Percentiles rank a stretch among this genome's conserved stretches.
Conservation (phyloP, 129 eudicot species). For the Chrysanthemum lavandulifolium region DNA sequence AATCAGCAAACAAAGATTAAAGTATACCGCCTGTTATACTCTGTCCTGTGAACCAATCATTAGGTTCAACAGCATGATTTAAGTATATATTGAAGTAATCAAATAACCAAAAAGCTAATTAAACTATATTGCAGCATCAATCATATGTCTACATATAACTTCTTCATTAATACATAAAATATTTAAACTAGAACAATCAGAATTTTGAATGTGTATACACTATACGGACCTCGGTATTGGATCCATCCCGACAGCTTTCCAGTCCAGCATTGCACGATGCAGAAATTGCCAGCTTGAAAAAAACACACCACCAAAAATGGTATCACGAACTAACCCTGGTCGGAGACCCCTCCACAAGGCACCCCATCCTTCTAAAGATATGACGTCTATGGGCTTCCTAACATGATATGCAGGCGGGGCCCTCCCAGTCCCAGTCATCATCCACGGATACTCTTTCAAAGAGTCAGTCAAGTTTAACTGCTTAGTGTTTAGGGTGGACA, state of each 20-base stretch:
- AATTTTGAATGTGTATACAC: not conserved
- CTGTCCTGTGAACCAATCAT: not conserved
- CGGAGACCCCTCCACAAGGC: slow-evolving; percentile 88
- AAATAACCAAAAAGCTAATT: not conserved
- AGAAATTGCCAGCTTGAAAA: slow-evolving; percentile 85
- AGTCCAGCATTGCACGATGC: slow-evolving; percentile 67
- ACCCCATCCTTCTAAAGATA: slow-evolving; percentile 83
- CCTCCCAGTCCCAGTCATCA: slow-evolving; percentile 91
- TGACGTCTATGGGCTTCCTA: slow-evolving; percentile 51
- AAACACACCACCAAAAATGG: slow-evolving; percentile 81
- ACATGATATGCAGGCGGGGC: slow-evolving; percentile 79
- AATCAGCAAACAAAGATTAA: slow-evolving; percentile 7
- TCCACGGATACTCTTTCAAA: slow-evolving; percentile 86
- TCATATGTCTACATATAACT: not conserved
- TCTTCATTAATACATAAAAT: not conserved
- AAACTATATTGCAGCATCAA: not conserved
- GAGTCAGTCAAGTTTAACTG: slow-evolving; percentile 48
- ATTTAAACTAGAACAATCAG: not conserved
- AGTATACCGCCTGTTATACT: no score
- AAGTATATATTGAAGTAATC: not conserved
- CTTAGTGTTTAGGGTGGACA: slow-evolving; percentile 62
- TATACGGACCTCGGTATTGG: slow-evolving; percentile 73
- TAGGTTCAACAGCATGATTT: slow-evolving; percentile 15
- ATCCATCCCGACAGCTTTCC: slow-evolving; percentile 89
- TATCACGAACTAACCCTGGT: slow-evolving; percentile 77